Percentiles rank a stretch among this genome's conserved stretches.
Evolutionary conservation across 768 basidiomycete genomes (phyloP).

Genomic region (Auricularia sp.): DNA sequence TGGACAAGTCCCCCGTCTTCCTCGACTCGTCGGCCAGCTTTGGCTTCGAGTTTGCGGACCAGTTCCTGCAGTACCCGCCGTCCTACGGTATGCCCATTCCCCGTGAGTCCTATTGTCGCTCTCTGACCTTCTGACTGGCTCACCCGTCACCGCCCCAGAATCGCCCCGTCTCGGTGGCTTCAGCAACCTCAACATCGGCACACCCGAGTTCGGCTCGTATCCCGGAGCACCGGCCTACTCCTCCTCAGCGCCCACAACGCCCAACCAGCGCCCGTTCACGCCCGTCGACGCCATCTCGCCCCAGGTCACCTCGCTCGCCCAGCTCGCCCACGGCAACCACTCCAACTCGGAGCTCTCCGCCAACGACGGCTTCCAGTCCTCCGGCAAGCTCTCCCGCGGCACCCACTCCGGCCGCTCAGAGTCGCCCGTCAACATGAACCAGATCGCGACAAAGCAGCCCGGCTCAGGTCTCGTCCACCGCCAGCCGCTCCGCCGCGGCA

Average conservation of each 20-base stretch:
- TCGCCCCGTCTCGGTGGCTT: background rate
- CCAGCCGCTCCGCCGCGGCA: background rate
- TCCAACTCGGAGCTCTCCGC: background rate
- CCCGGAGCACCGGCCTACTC: background rate
- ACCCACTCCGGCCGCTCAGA: background rate
- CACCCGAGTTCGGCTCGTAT: background rate
- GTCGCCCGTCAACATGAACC: background rate
- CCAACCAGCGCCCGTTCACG: conserved; percentile 1
- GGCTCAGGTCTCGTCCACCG: background rate
- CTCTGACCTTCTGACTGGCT: background rate
- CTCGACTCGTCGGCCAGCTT: background rate
- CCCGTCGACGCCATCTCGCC: background rate
- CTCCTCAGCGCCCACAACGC: background rate
- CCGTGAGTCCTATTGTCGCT: background rate
- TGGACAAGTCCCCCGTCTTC: background rate
- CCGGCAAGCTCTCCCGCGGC: background rate
- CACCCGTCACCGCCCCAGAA: background rate
- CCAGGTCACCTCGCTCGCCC: background rate
- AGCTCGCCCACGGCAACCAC: background rate
- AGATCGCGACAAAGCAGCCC: background rate
- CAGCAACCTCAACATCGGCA: background rate
- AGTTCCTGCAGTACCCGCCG: background rate
- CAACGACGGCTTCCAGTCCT: background rate
- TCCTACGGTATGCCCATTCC: background rate
- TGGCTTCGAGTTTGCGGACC: conserved; percentile 1